phyloP scores from a whole-genome alignment of 441 rosid genomes.

The Populus trichocarpa region DNA sequence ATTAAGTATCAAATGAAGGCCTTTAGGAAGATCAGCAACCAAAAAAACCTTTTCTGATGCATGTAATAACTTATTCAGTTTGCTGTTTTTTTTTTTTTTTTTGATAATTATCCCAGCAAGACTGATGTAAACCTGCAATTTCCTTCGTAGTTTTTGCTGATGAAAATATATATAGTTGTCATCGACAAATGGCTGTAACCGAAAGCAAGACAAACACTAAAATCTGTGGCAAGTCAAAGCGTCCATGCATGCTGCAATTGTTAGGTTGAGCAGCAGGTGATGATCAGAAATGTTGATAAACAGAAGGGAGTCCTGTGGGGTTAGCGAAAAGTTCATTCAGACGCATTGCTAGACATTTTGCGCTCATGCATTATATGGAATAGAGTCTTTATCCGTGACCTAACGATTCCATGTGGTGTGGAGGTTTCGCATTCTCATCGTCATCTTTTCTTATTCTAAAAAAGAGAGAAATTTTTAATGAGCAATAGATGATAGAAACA shows the following conservation, averaged over 20 bases:
- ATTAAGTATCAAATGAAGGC: background rate
- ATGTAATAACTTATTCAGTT: too few species aligned
- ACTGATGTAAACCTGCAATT: background rate
- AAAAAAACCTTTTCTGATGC: background rate
- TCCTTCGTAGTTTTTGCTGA: background rate
- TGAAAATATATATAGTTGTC: background rate
- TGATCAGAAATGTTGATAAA: background rate
- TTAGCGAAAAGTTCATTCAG: background rate
- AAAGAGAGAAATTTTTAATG: background rate
- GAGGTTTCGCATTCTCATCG: too few species aligned
- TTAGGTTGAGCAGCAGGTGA: background rate
- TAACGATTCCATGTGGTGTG: too few species aligned
- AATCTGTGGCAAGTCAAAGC: background rate
- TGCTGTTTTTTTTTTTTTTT: too few species aligned
- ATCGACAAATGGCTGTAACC: background rate
- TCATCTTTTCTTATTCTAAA: background rate
- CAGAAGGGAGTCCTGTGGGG: background rate
- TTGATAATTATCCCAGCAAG: background rate
- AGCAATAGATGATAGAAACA: background rate
- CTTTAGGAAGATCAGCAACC: background rate
- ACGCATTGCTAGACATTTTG: background rate
- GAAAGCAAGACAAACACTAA: background rate
- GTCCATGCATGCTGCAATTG: background rate
- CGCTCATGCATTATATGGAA: background rate
- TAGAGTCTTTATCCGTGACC: too few species aligned